Conservation (phyloP, 768 basidiomycete genomes). For the Hericium erinaceus region DNA sequence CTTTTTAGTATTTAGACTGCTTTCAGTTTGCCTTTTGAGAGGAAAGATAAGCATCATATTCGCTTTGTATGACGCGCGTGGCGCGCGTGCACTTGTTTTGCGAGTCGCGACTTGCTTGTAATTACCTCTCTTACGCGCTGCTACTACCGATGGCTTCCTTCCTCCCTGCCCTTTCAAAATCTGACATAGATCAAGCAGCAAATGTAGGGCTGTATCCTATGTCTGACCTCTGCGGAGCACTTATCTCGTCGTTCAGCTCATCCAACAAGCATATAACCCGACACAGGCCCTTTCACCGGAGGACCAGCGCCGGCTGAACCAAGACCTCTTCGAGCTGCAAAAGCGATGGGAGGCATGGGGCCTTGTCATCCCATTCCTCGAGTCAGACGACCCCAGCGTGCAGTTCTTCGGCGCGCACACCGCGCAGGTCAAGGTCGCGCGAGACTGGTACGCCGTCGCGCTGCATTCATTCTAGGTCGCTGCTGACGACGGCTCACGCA, state of each 20-base stretch:
- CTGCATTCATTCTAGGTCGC: not conserved
- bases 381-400: constrained; percentile 67
- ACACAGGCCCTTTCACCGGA: constrained; percentile 48
- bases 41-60: too few relatives aligned
- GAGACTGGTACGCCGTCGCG: constrained; percentile 66
- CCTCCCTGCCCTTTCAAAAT: constrained; percentile 42
- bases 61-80: too few relatives aligned
- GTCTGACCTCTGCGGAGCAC: constrained; percentile 6
- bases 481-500: not conserved
- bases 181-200: constrained; percentile 48
- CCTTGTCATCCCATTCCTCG: constrained; percentile 66
- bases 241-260: constrained; percentile 35
- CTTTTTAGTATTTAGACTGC: too few relatives aligned
- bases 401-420: constrained; percentile 96
- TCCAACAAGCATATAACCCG: constrained; percentile 49
- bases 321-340: constrained; percentile 69
- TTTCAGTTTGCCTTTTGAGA: too few relatives aligned
- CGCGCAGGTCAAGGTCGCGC: constrained; percentile 84
- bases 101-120: too few relatives aligned
- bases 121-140: too few relatives aligned
- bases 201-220: constrained; percentile 35
- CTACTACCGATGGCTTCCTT: constrained; percentile 21
- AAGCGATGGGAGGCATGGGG: constrained; percentile 78
- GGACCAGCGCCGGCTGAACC: constrained; percentile 53
- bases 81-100: too few relatives aligned